Evolutionary conservation across 768 basidiomycete genomes (phyloP).

Genomic region (Collybia sp.): DNA sequence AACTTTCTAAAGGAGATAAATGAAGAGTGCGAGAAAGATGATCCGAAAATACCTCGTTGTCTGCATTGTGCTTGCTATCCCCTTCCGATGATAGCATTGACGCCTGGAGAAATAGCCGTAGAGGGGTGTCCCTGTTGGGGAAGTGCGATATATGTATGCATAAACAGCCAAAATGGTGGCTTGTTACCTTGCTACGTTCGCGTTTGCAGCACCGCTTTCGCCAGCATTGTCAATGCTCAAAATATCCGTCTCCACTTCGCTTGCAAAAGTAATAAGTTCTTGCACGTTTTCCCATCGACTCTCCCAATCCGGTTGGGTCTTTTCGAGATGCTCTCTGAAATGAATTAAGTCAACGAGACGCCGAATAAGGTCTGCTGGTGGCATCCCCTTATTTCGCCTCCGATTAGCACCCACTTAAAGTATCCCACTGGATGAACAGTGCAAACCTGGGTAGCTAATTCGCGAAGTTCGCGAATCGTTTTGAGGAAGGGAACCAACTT

Average conservation of each 20-base stretch:
- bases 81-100: slow-evolving; percentile 83
- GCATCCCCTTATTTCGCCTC: slow-evolving; percentile 37
- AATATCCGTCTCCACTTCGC: slow-evolving; percentile 38
- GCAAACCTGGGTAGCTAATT: slow-evolving; percentile 47
- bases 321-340: slow-evolving; percentile 67
- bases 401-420: too few relatives aligned
- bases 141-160: too few relatives aligned
- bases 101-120: slow-evolving; percentile 70
- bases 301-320: slow-evolving; percentile 70
- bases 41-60: slow-evolving; percentile 10
- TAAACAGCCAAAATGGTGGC: background rate
- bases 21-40: background rate
- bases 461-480: slow-evolving; percentile 45
- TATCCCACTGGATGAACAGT: background rate
- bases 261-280: slow-evolving; percentile 78
- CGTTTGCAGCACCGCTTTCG: slow-evolving; percentile 8
- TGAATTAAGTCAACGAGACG: slow-evolving; percentile 49
- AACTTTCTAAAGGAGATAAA: slow-evolving; percentile 7
- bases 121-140: slow-evolving; percentile 42
- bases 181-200: background rate
- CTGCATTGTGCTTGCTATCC: slow-evolving; percentile 52
- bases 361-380: slow-evolving; percentile 62
- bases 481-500: slow-evolving; percentile 61
- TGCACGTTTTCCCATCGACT: slow-evolving; percentile 83
- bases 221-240: slow-evolving; percentile 7